phyloP scores from a whole-genome alignment of 164 flowering plant species.

The Chimonanthus praecox region DNA sequence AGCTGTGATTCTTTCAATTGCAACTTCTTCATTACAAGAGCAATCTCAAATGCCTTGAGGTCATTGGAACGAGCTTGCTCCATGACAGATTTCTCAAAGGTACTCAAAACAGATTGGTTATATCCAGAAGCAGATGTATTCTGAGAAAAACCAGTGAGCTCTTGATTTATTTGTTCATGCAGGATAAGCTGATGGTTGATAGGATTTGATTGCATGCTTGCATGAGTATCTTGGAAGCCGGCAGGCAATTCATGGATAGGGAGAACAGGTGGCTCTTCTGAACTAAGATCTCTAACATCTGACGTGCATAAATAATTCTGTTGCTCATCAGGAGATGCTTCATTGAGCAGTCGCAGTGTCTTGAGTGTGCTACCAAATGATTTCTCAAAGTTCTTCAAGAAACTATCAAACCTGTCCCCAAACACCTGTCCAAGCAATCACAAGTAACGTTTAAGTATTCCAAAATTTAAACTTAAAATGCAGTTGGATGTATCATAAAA shows the following conservation, averaged over 20 bases:
- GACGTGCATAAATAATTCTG: constrained; percentile 7
- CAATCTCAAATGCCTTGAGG: constrained; percentile 65
- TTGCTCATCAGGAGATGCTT: constrained; percentile 17
- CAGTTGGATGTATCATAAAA: not conserved
- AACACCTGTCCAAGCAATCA: constrained; percentile 50
- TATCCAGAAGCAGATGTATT: constrained; percentile 15
- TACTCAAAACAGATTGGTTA: constrained; percentile 30
- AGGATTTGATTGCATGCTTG: constrained; percentile 8
- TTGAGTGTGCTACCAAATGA: constrained; percentile 79
- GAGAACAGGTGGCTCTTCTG: constrained; percentile 2
- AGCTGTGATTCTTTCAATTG: constrained; percentile 59
- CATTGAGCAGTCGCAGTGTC: constrained; percentile 57
- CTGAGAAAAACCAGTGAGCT: constrained; percentile 26
- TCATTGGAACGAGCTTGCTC: constrained; percentile 86
- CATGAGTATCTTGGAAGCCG: constrained; percentile 24
- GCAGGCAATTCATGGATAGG: not conserved
- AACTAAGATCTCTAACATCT: not conserved
- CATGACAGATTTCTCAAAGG: constrained; percentile 61
- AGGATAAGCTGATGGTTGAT: constrained; percentile 31
- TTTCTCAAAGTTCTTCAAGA: constrained; percentile 63
- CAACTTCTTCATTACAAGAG: constrained; percentile 54
- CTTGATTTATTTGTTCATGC: constrained; percentile 28
- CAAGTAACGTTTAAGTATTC: not conserved
- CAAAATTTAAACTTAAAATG: not conserved
- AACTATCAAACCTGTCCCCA: constrained; percentile 64